phyloP scores from a whole-genome alignment of 495 filamentous ascomycete genomes.

The Penicillium coprophilum region DNA sequence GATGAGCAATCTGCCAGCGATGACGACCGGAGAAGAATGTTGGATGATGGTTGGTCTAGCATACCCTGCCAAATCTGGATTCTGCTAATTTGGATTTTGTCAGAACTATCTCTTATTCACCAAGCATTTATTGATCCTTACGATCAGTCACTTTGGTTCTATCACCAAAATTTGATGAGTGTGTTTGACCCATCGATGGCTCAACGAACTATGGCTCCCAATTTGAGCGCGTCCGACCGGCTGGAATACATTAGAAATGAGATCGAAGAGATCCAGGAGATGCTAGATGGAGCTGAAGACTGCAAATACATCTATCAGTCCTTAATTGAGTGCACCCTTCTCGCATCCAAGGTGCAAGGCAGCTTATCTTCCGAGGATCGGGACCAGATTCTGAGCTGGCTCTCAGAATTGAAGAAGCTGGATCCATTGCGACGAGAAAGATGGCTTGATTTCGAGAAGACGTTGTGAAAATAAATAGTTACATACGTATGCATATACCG shows the following conservation, averaged over 20 bases:
- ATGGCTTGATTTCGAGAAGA: slow-evolving; percentile 62
- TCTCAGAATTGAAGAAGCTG: slow-evolving; percentile 59
- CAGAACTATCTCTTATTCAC: slow-evolving; percentile 72
- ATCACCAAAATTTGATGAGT: slow-evolving; percentile 79
- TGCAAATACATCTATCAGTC: slow-evolving; percentile 81
- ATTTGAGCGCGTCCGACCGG: slow-evolving; percentile 60
- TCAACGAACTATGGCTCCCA: slow-evolving; percentile 58
- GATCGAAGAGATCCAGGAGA: slow-evolving; percentile 66
- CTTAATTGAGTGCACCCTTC: slow-evolving; percentile 58
- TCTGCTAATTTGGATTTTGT: slow-evolving; percentile 8
- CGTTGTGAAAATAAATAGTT: slow-evolving; percentile 24
- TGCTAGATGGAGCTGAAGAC: slow-evolving; percentile 71
- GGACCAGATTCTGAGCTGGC: slow-evolving; percentile 55
- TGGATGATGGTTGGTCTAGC: slow-evolving; percentile 63
- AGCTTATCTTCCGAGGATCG: slow-evolving; percentile 38
- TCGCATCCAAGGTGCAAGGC: slow-evolving; percentile 38
- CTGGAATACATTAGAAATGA: slow-evolving; percentile 65
- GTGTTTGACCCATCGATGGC: slow-evolving; percentile 53
- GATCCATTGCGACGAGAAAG: slow-evolving; percentile 70
- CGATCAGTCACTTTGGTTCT: slow-evolving; percentile 95
- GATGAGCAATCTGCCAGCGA: slow-evolving; percentile 64
- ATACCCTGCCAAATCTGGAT: neutral
- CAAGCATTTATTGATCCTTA: slow-evolving; percentile 82
- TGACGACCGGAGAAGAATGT: slow-evolving; percentile 59
- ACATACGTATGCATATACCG: neutral